Percentiles rank a stretch among this genome's conserved stretches.
phyloP scores from a whole-genome alignment of 2,329 filamentous ascomycete species.

The Aspergillus spinulosporus region DNA sequence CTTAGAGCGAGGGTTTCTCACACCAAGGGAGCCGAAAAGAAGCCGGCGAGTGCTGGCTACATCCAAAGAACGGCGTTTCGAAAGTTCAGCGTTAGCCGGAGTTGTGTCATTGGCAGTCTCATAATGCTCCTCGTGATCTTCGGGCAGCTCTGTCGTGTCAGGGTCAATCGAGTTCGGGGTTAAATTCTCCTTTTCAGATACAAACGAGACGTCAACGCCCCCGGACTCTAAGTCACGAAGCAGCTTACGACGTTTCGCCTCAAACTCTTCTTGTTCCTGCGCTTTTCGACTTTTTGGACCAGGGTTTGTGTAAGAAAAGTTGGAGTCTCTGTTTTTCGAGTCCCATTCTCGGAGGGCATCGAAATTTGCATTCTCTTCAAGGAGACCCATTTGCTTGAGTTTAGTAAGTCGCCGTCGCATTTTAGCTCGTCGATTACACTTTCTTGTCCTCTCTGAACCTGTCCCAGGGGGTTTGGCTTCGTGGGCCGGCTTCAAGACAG shows the following conservation, averaged over 20 bases:
- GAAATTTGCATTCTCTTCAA: constrained; percentile 54
- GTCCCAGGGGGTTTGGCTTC: constrained; percentile 46
- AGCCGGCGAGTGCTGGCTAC: constrained; percentile 66
- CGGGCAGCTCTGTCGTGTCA: constrained; percentile 7
- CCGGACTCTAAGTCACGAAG: constrained; percentile 54
- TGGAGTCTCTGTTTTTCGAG: constrained; percentile 26
- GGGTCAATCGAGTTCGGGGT: constrained; percentile 21
- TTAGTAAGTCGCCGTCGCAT: constrained; percentile 51
- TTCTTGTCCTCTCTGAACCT: constrained; percentile 54
- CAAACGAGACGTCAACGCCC: constrained; percentile 50
- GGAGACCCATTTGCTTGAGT: constrained; percentile 55
- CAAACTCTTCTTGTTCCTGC: constrained; percentile 48
- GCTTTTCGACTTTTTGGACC: constrained; percentile 20
- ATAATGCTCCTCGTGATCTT: constrained; percentile 15
- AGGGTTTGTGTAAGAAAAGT: constrained; percentile 23
- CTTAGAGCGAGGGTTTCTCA: constrained; percentile 67
- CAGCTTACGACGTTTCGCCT: constrained; percentile 53
- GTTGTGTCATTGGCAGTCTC: constrained; percentile 17
- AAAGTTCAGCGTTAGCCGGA: constrained; percentile 18
- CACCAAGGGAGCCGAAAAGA: constrained; percentile 70
- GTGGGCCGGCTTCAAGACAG: constrained; percentile 11
- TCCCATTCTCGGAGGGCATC: constrained; percentile 48
- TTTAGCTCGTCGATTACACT: constrained; percentile 57
- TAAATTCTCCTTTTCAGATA: constrained; percentile 34
- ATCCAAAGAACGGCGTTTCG: constrained; percentile 51